Evolutionary conservation across 345 rosid species (phyloP), one percentile per base, ranked within the genome.

Genomic region (Populus simonii): DNA sequence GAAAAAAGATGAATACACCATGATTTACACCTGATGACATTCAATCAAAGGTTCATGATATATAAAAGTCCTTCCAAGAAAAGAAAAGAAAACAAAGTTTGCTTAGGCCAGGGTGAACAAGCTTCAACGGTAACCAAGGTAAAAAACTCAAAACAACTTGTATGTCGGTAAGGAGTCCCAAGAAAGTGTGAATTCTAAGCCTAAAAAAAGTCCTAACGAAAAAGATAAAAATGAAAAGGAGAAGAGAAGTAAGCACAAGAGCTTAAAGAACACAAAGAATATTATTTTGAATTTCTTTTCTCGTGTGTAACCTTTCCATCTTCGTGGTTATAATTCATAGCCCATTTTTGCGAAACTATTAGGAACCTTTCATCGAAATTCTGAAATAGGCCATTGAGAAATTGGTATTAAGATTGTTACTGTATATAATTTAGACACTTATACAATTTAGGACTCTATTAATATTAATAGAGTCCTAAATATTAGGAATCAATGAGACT

Each of bases 201-300:
- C 80, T 12, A 87, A 76, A 75, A 83, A 71, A 71, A 76, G 66
- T n/a, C 70, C 79, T 29, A 75, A 59, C 23, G 68, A 81, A 39
- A 84, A 79, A 71, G 77, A 76, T n/a, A 80, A 61, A 73, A 79
- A 63, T 61, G 77, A 68, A 65, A 87, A 84, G 79, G 76, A 80
- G 16, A 79, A 79, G 83, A 76, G 74, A 70, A 85, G 76, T 31
- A 79, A 76, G 80, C 10, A 71, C 73, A 84, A 38, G 80, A 77
- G 51, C 62, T 76, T 83, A 29, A 89, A 79, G 71, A 75, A 76
- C 27, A 88, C 77, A 79, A 81, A 75, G 47, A 81, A 74, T 27
- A 85, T 84, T 76, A 92, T 93, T 71, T 80, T 95, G 88, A 87
- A 88, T 70, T 93, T 89, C 88, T 92, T 92, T 82, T 78, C 90